Evolutionary conservation across 768 basidiomycete species (phyloP).

Genomic region (Cystofilobasidium bisporidii): DNA sequence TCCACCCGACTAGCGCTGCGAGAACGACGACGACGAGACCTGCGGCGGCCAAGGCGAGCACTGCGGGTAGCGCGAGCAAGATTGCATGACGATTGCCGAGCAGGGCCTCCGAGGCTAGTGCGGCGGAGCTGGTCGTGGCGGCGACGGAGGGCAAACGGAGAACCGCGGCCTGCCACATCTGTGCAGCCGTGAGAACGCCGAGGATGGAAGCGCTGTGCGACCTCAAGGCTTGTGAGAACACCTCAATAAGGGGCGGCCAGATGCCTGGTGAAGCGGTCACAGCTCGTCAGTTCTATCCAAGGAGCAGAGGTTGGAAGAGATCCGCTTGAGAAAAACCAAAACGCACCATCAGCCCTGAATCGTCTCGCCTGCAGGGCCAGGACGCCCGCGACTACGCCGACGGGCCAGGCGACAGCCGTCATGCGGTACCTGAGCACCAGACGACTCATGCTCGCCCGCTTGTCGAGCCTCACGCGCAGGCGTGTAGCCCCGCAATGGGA

Average conservation of each 20-base stretch:
- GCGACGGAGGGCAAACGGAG: not conserved
- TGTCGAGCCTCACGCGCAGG: constrained; percentile 57
- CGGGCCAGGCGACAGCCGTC: constrained; percentile 60
- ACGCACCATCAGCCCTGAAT: constrained; percentile 31
- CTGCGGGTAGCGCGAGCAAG: not conserved
- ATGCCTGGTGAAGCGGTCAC: not conserved
- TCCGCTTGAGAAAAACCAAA: too few relatives aligned
- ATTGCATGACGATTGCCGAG: constrained; percentile 13
- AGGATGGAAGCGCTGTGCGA: not conserved
- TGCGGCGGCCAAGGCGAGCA: not conserved
- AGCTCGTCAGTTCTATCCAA: not conserved
- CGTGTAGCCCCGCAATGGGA: constrained; percentile 32
- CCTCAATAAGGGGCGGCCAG: not conserved
- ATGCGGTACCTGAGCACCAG: constrained; percentile 65
- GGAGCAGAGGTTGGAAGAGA: too few relatives aligned
- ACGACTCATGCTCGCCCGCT: constrained; percentile 60
- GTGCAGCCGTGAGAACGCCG: not conserved
- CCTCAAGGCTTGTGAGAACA: not conserved
- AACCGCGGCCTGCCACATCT: not conserved
- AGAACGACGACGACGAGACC: constrained; percentile 4
- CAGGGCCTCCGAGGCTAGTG: not conserved
- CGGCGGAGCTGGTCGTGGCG: not conserved
- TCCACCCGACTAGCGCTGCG: not conserved
- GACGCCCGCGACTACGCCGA: constrained; percentile 57
- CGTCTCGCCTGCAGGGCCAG: constrained; percentile 36